Base-by-base conservation (phyloP, 306 rosid genomes). In the Comarum palustre region DNA sequence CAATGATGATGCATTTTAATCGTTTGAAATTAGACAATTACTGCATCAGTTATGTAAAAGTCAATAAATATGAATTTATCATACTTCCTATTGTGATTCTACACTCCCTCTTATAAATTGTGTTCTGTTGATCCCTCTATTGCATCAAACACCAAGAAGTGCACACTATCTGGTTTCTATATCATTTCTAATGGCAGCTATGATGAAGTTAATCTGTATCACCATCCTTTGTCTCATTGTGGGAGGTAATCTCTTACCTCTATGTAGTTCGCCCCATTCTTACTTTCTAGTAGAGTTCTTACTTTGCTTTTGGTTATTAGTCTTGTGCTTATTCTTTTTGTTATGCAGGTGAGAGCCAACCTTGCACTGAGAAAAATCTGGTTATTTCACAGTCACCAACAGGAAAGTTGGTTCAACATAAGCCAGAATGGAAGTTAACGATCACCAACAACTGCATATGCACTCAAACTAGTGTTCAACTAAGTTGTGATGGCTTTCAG, bases 371-470 rank as follows among this genome's bases (percentile, higher is more conserved):
- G 8, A 65, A 46, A 0, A 54, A 81, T 25, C 8, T 89, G 5
- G 15, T 29, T 0, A 25, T 89, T 6, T 22, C 5, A 2, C 86
- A 86, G 59, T 9, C 1, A 11, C 25, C 61, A 22, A 83, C 80
- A 3, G 95, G 88, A 29, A 58, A 61, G 1, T n/a, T 8, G 10
- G 71, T 84, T 4, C 27, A 71, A 0, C 38, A 48, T 5, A 79
- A 80, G 60, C 66, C 74, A 14, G 75, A 88, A 42, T 88, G 87
- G 87, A 4, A 2, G 0, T 84, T 78, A 43, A 79, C 65, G 0
- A 66, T 86, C 16, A 55, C 61, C 27, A 55, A 55, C 61, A 24
- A 55, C 61, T 55, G 61, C 61, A 55, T 55, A 11, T 55, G 61
- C 24, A 10, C 17, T 24, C 61, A 68, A 47, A 6, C 17, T 29